phyloP scores from a whole-genome alignment of 2,329 filamentous ascomycete species.

The Fusarium pininemorale region DNA sequence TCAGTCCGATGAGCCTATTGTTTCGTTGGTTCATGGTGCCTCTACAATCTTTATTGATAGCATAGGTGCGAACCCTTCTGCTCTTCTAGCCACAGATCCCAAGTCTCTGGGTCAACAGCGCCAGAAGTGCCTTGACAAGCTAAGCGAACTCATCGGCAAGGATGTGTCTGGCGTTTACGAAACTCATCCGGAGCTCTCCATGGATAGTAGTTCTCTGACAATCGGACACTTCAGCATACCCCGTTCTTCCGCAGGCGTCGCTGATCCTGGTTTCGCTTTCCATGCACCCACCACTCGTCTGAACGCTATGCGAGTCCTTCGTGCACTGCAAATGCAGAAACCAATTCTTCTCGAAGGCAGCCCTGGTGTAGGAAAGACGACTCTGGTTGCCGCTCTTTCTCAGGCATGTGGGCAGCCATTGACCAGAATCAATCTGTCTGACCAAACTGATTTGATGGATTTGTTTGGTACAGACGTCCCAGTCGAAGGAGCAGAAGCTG shows the following conservation, averaged over 20 bases:
- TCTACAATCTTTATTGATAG: conserved; percentile 97
- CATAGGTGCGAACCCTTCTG: conserved; percentile 92
- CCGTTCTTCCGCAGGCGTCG: conserved; percentile 53
- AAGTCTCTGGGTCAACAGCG: conserved; percentile 77
- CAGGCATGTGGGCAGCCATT: conserved; percentile 81
- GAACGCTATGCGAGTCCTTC: conserved; percentile 90
- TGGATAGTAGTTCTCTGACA: conserved; percentile 61
- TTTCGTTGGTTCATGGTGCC: conserved; percentile 79
- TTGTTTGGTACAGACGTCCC: conserved; percentile 97
- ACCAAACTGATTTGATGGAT: conserved; percentile 98
- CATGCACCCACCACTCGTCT: conserved; percentile 88
- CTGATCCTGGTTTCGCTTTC: conserved; percentile 66
- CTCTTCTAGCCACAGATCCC: conserved; percentile 77
- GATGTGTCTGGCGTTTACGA: conserved; percentile 75
- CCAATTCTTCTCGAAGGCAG: conserved; percentile 95
- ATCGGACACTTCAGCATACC: conserved; percentile 80
- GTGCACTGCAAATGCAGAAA: conserved; percentile 87
- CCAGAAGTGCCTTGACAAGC: conserved; percentile 74
- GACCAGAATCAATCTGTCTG: conserved; percentile 95
- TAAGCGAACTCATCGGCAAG: conserved; percentile 70
- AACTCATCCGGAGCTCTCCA: conserved; percentile 65
- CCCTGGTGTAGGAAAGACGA: conserved; percentile 98
- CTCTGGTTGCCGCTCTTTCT: conserved; percentile 86
- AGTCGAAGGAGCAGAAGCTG: conserved; percentile 88
- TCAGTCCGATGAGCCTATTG: conserved; percentile 54